A percentile compares a stretch with the other conserved stretches of the same genome.
Conservation (phyloP, 352 stramenopile genomes). For the Peronospora belbahrii region DNA sequence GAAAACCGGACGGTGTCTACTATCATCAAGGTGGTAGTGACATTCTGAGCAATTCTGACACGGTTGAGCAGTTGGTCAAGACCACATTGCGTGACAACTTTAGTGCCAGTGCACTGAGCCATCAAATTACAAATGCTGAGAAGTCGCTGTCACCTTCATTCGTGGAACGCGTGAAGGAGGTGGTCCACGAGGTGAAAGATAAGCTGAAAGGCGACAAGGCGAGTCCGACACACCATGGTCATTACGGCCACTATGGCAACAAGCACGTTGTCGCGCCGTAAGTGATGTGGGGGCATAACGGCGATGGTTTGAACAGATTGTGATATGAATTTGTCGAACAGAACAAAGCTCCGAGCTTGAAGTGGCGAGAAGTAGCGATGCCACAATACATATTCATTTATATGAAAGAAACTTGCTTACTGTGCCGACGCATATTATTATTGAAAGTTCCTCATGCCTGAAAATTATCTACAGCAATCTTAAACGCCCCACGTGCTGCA, state of each 20-base stretch:
- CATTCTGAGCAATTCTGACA: constrained; percentile 2
- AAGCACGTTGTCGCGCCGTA: background rate
- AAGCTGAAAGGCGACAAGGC: constrained; percentile 14
- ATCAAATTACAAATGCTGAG: constrained; percentile 7
- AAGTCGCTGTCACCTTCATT: constrained; percentile 15
- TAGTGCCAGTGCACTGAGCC: constrained; percentile 12
- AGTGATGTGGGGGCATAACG: no score
- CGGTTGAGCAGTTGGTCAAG: constrained; percentile 16
- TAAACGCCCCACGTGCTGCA: no score
- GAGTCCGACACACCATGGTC: background rate
- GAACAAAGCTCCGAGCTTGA: no score
- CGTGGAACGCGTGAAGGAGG: constrained; percentile 15
- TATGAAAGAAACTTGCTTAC: no score
- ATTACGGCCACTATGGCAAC: background rate
- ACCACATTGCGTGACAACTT: constrained; percentile 14
- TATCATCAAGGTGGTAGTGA: background rate
- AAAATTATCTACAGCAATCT: background rate
- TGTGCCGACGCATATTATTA: no score
- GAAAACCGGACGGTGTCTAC: background rate
- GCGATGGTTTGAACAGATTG: no score
- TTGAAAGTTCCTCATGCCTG: background rate
- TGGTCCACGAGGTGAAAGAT: constrained; percentile 12
- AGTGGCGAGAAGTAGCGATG: no score
- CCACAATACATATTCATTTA: no score
- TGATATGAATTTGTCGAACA: no score